Conservation (phyloP, 179 eudicot species). For the Patellifolia procumbens region DNA sequence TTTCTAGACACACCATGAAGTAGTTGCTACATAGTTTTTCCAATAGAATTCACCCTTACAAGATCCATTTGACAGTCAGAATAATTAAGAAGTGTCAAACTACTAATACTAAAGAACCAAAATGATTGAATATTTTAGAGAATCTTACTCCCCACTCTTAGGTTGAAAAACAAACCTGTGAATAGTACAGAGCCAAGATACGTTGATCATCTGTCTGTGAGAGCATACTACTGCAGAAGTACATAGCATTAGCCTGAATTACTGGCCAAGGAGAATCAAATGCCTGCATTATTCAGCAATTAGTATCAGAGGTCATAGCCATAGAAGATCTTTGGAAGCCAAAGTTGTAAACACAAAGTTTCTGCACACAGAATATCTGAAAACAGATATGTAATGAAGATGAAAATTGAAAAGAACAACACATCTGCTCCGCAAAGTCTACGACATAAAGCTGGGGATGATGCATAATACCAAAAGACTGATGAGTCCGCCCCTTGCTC, state of each 20-base stretch:
- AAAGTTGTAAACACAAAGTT: neutral
- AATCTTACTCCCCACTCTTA: slow-evolving; percentile 2
- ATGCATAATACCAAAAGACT: neutral
- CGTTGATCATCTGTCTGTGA: slow-evolving; percentile 80
- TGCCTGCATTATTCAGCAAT: slow-evolving; percentile 55
- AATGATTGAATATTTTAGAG: neutral
- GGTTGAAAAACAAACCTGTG: slow-evolving; percentile 56
- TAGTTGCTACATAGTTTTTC: neutral
- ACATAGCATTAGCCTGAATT: slow-evolving; percentile 91
- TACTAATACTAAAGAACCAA: neutral
- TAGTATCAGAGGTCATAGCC: slow-evolving; percentile 18
- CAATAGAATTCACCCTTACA: slow-evolving; percentile 5
- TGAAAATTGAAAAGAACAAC: neutral
- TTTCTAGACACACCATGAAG: neutral
- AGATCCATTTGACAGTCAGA: neutral
- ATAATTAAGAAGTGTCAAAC: neutral
- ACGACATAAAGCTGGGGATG: neutral
- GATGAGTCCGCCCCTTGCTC: neutral
- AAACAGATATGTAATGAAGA: neutral
- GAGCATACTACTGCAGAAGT: slow-evolving; percentile 83
- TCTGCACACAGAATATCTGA: neutral
- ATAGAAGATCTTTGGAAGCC: slow-evolving; percentile 2
- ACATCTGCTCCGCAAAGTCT: slow-evolving; percentile 1
- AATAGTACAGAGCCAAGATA: slow-evolving; percentile 56
- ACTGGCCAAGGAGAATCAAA: slow-evolving; percentile 99